Evolutionary conservation across 2,329 filamentous ascomycete genomes (phyloP), one percentile per base, ranked within the genome.

Genomic region (Aspergillus puulaauensis): DNA sequence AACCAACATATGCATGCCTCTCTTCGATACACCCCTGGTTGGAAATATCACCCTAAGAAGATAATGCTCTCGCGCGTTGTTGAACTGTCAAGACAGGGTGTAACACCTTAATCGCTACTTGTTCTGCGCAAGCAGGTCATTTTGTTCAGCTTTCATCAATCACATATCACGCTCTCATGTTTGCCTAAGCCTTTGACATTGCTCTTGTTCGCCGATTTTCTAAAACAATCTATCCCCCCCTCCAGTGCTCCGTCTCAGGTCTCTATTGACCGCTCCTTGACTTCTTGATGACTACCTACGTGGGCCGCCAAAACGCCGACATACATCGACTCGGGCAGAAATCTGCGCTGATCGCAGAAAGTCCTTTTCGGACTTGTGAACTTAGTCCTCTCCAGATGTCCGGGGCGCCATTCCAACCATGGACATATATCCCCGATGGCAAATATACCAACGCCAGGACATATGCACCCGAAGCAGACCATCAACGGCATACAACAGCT

Each of bases 331-430:
- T 15, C 14, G n/a, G 37, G 44, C n/a, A 53, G 21, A 47, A 19
- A 44, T 40, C 52, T 27, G 55, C 31, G 37, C 45, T 35, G 39
- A 46, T 49, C 27, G 39, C 58, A 58, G 57, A 56, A 53, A 27
- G 31, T 35, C 11, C 19, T 24, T 23, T 40, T 15, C 41, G 19
- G 35, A n/a, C 48, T 39, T 41, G 31, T n/a, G 9, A 47, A 57
- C 43, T 54, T 55, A 54, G 51, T 57, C 47, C 58, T 52, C 51
- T 54, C 65, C 67, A 69, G 66, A 73, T 73, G 70, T 72, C 71
- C 61, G 65, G 62, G 61, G 58, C 66, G 49, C 67, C 70, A 39
- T 64, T 66, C 17, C 64, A 66, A 52, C 65, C 68, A 66, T 66
- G 66, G 66, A 69, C 60, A 51, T 61, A 66, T 52, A 47, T 68